These are phyloP conservation scores for Rhodotorula graminis DNA, from an alignment of 768 basidiomycete species.

Conservation along the genomic window DNA sequence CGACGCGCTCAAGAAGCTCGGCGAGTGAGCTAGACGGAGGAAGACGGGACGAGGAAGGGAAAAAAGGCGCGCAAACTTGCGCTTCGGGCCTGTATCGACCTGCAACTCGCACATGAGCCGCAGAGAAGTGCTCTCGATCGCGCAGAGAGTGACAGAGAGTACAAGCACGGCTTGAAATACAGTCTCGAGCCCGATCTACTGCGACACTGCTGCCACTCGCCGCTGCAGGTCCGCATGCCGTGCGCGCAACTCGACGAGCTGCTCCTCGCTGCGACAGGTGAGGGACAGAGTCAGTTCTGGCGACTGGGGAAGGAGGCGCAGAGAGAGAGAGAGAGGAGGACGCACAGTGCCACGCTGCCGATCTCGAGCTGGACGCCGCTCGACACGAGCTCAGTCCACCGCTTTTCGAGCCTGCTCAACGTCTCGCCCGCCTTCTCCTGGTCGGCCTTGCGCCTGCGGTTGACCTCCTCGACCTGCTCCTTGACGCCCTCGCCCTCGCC, in stretches of 20 bases:
- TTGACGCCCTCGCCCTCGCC: constrained; percentile 25
- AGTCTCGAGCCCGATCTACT: neutral
- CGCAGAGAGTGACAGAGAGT: neutral
- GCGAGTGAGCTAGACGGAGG: neutral
- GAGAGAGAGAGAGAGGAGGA: neutral
- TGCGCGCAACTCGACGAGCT: constrained; percentile 21
- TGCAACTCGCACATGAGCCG: no score
- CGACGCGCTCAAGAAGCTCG: neutral
- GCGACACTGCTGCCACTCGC: constrained; percentile 13
- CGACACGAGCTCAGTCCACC: constrained; percentile 34
- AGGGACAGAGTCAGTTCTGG: neutral
- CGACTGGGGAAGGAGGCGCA: neutral
- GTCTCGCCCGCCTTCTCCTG: constrained; percentile 37
- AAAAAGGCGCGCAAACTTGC: neutral
- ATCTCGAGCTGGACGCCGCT: constrained; percentile 38
- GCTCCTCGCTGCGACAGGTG: constrained; percentile 17
- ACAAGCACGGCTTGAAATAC: neutral
- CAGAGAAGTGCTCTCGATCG: no score
- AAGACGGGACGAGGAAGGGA: neutral
- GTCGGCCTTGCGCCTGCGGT: constrained; percentile 29
- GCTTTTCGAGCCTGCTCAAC: constrained; percentile 25
- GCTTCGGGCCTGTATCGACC: no score
- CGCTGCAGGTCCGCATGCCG: constrained; percentile 29
- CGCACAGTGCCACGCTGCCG: constrained; percentile 36
- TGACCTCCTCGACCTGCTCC: constrained; percentile 33